Evolutionary conservation across 1,284 basidiomycete species (phyloP), one percentile per base, ranked within the genome.

Genomic region (Cerrena zonata): DNA sequence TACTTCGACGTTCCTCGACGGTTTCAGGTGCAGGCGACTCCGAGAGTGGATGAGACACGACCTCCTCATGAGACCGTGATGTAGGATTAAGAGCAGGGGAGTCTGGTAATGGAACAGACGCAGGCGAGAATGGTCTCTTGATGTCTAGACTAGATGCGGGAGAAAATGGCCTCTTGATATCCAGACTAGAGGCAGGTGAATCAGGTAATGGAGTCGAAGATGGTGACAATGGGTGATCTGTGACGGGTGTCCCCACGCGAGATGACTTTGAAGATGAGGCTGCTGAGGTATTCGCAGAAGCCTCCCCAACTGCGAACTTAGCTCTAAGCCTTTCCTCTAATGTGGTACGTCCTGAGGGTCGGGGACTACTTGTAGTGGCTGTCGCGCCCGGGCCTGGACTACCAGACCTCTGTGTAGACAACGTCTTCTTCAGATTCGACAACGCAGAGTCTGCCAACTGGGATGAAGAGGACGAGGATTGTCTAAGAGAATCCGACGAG

Each of bases 281-380:
- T 12, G 79, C 72, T 1, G 79, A 73, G 27, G 71, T 69, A n/a
- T 68, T 56, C 53, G 63, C 69, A 2, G 80, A 77, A 12, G 71
- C 68, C 11, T 88, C 85, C 23, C 76, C 77, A 47, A 74, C 72
- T 39, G 76, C 71, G 57, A 84, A 77, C 25, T 80, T 79, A 27
- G 74, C 74, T 23, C 82, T 77, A 13, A 90, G 67, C 43, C 88
- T 75, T 50, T 90, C 87, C 65, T 90, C 87, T 0, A 89, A 70
- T 10, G 77, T 82, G 3, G 62, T 53, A 27, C 64, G 58, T 12
- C 57, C 54, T 22, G 60, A 49, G n/a, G 59, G 56, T 15, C 56
- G 57, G 51, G 54, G 25, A 34, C 52, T 24, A 26, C 53, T 47
- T n/a, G 55, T 50, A n/a, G 53, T 11, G 19, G 57, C 22, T 7